These are phyloP conservation scores for Flaveria robusta DNA, from an alignment of 129 eudicot species.

Conservation along the genomic window DNA sequence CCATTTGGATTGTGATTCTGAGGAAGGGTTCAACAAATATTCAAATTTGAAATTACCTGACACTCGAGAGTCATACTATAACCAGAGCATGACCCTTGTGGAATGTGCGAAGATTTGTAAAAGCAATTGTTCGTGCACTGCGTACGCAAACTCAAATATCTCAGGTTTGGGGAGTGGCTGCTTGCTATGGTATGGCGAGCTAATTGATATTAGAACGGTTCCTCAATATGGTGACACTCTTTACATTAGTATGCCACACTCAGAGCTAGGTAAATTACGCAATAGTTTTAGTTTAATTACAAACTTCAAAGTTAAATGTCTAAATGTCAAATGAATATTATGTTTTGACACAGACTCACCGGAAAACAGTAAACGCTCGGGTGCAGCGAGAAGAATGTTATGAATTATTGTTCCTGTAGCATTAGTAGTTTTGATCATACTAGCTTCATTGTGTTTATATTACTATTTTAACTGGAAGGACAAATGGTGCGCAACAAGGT, in stretches of 20 bases:
- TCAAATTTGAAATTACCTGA: constrained; percentile 44
- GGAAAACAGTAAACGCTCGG: constrained; percentile 4
- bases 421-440: background rate
- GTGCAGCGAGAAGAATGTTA: background rate
- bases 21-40: constrained; percentile 42
- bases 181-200: constrained; percentile 48
- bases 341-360: background rate
- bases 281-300: no score
- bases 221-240: constrained; percentile 27
- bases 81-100: constrained; percentile 32
- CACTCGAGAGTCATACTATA: constrained; percentile 16
- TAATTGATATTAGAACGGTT: constrained; percentile 39
- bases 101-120: constrained; percentile 45
- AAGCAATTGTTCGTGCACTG: constrained; percentile 51
- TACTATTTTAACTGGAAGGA: background rate
- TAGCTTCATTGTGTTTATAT: constrained; percentile 11
- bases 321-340: background rate
- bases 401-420: constrained; percentile 14
- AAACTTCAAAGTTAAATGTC: background rate
- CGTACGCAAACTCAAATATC: constrained; percentile 38
- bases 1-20: constrained; percentile 31
- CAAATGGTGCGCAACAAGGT: constrained; percentile 10
- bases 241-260: constrained; percentile 24
- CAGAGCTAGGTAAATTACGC: constrained; percentile 38
- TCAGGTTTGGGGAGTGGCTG: constrained; percentile 50